Percentiles rank a stretch among this genome's conserved stretches.
phyloP scores from a whole-genome alignment of 176 grass and related monocot genomes.

The Cenchrus americanus region DNA sequence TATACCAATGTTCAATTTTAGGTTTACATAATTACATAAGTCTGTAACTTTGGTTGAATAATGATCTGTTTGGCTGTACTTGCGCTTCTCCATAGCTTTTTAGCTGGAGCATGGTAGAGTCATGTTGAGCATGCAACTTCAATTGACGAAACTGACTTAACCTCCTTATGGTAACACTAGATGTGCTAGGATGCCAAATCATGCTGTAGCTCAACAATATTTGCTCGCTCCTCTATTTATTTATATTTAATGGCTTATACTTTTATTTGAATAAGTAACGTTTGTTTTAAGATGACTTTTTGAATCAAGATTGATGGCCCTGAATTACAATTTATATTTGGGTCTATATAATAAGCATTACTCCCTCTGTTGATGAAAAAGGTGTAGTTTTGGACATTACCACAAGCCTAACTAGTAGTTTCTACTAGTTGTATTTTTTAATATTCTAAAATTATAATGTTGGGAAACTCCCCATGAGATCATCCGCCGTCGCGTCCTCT shows the following conservation, averaged over 20 bases:
- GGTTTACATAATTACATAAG: not conserved
- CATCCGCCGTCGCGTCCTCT: no score
- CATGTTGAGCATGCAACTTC: not conserved
- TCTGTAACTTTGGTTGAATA: not conserved
- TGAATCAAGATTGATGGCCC: not conserved
- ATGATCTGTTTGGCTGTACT: not conserved
- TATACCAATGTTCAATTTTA: constrained; percentile 8
- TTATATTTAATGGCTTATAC: not conserved
- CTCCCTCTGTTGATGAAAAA: not conserved
- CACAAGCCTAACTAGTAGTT: not conserved
- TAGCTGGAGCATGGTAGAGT: constrained; percentile 8
- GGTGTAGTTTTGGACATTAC: not conserved
- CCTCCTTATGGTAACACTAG: not conserved
- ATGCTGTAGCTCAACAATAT: not conserved
- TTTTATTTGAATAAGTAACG: not conserved
- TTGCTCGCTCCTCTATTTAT: not conserved
- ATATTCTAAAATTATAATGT: not conserved
- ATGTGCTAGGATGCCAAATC: not conserved
- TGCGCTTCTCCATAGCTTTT: not conserved
- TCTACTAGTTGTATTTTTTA: not conserved
- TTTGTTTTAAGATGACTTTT: constrained; percentile 15
- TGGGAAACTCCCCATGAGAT: not conserved
- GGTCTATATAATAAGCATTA: not conserved
- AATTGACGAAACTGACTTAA: constrained; percentile 9
- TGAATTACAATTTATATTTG: not conserved